Conservation (phyloP, 1,139 yeast species). For the Wickerhamomyces sp. region DNA sequence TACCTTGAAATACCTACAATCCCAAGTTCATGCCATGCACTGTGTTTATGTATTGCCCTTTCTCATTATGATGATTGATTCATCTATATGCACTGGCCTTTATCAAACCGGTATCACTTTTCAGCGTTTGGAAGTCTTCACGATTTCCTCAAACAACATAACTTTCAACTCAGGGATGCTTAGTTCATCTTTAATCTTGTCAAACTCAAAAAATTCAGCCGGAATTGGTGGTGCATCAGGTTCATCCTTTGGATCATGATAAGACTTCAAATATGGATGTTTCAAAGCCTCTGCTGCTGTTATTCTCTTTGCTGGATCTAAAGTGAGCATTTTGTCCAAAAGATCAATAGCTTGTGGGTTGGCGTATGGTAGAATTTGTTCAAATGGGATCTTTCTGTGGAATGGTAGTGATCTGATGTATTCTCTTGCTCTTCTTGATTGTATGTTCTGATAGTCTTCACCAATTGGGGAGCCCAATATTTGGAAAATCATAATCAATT, state of each 20-base stretch:
- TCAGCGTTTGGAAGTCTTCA: too few species aligned
- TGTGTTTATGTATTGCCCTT: too few species aligned
- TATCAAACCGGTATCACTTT: too few species aligned
- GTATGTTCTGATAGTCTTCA: conserved; percentile 51
- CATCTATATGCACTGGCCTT: too few species aligned
- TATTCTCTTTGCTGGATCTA: conserved; percentile 60
- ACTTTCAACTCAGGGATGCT: conserved; percentile 41
- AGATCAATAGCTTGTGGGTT: conserved; percentile 62
- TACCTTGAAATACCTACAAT: too few species aligned
- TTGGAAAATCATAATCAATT: conserved; percentile 55
- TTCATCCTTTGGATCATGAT: conserved; percentile 71
- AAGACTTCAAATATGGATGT: conserved; percentile 60
- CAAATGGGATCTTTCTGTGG: conserved; percentile 41
- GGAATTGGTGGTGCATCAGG: conserved; percentile 51
- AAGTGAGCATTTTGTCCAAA: conserved; percentile 51
- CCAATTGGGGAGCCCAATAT: conserved; percentile 60
- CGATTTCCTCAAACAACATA: conserved; percentile 53
- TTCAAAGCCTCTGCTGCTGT: conserved; percentile 59
- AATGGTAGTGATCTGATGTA: conserved; percentile 58
- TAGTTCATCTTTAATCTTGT: conserved; percentile 48
- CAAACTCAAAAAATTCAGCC: conserved; percentile 59
- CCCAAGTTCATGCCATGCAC: too few species aligned
- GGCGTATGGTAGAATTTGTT: conserved; percentile 36
- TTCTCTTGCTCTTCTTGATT: conserved; percentile 56
- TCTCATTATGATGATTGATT: too few species aligned